A percentile compares a stretch with the other conserved stretches of the same genome.
Conservation (phyloP, 106 monocot species). For the Gastrodia elata region DNA sequence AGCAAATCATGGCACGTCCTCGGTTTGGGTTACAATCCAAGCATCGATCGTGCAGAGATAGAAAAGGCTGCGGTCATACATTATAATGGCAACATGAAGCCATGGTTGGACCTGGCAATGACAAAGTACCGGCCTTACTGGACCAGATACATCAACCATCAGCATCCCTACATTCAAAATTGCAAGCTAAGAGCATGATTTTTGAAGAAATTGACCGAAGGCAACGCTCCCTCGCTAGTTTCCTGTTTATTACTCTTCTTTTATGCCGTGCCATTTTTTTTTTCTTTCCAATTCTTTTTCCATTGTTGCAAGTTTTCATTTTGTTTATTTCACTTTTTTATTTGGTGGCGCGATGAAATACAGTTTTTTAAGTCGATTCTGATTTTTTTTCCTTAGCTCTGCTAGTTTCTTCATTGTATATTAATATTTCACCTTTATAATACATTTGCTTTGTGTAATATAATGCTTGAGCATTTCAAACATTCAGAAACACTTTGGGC, state of each 20-base stretch:
- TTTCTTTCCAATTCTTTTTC: background rate
- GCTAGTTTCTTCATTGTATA: background rate
- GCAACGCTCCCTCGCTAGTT: background rate
- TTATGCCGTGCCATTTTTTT: background rate
- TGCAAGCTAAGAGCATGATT: constrained; percentile 36
- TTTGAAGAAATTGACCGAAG: background rate
- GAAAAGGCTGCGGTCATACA: constrained; percentile 60
- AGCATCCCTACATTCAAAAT: constrained; percentile 37
- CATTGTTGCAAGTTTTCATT: background rate
- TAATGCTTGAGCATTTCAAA: background rate
- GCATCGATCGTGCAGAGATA: constrained; percentile 53
- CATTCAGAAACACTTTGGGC: background rate
- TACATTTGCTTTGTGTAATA: background rate
- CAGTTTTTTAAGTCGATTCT: background rate
- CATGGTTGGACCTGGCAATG: constrained; percentile 69
- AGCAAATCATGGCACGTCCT: constrained; percentile 73
- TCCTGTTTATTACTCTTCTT: background rate
- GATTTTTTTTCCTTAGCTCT: too few relatives aligned
- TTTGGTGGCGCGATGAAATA: too few relatives aligned
- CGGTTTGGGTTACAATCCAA: constrained; percentile 65
- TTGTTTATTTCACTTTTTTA: background rate
- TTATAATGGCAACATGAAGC: constrained; percentile 75
- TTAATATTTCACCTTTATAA: background rate
- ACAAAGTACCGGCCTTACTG: constrained; percentile 57
- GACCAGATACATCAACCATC: constrained; percentile 61